Percentiles rank a stretch among this genome's conserved stretches.
These are phyloP conservation scores for Cladophialophora carrionii DNA, from an alignment of 2,329 filamentous ascomycete genomes.

Conservation along the genomic window DNA sequence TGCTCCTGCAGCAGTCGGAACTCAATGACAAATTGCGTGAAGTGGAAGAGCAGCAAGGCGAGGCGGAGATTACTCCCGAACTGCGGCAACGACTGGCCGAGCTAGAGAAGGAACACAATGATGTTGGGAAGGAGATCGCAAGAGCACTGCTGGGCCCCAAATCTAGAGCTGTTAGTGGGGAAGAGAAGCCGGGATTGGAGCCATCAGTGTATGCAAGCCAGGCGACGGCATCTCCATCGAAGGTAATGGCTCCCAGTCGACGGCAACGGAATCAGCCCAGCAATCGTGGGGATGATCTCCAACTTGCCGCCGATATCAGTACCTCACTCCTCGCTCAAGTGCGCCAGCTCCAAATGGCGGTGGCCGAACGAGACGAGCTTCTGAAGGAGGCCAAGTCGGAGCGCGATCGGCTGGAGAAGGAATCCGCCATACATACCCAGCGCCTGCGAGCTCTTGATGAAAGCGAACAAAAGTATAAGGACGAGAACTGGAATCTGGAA, in stretches of 20 bases:
- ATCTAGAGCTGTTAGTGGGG: constrained; percentile 71
- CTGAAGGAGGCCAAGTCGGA: constrained; percentile 75
- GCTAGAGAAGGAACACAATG: constrained; percentile 92
- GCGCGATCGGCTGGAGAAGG: constrained; percentile 77
- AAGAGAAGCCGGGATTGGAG: constrained; percentile 66
- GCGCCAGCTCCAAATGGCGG: constrained; percentile 79
- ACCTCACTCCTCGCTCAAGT: constrained; percentile 93
- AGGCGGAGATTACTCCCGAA: constrained; percentile 79
- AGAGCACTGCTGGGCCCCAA: constrained; percentile 86
- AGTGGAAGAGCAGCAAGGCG: constrained; percentile 74
- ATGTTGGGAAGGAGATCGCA: constrained; percentile 86
- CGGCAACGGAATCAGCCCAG: constrained; percentile 88
- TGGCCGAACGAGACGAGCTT: constrained; percentile 85
- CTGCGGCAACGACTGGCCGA: constrained; percentile 80
- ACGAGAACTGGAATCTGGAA: constrained; percentile 98
- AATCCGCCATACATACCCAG: constrained; percentile 77
- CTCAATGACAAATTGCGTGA: constrained; percentile 80
- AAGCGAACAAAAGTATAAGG: constrained; percentile 93
- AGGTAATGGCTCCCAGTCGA: constrained; percentile 81
- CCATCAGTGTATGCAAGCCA: constrained; percentile 81
- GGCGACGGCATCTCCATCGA: constrained; percentile 82
- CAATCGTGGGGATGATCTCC: constrained; percentile 89
- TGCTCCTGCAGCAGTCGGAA: constrained; percentile 84
- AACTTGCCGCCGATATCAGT: constrained; percentile 97
- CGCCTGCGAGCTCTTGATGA: constrained; percentile 83